Conservation (phyloP, 176 grass and related monocot species). For the Melocanna baccifera region DNA sequence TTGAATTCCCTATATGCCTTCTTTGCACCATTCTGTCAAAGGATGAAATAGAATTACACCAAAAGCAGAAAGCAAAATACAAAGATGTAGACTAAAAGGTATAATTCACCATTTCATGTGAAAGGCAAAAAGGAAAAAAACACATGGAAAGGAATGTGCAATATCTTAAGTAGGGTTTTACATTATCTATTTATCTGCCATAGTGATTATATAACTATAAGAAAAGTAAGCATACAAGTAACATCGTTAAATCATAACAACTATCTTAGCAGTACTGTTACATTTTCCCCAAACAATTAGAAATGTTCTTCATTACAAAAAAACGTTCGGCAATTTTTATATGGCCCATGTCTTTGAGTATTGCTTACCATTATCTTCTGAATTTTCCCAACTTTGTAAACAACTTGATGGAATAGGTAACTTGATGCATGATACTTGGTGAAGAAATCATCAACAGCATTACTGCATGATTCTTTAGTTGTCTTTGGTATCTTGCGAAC, state of each 20-base stretch:
- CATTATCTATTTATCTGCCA: neutral
- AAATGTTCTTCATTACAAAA: neutral
- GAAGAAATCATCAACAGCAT: constrained; percentile 70
- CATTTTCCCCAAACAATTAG: neutral
- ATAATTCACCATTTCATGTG: neutral
- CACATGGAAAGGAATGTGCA: neutral
- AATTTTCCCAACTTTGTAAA: constrained; percentile 81
- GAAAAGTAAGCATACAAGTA: neutral
- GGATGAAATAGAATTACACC: constrained; percentile 8
- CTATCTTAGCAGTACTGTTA: neutral
- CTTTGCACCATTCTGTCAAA: constrained; percentile 65
- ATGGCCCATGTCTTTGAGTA: neutral
- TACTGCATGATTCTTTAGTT: constrained; percentile 51
- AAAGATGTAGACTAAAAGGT: neutral
- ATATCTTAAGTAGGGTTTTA: neutral
- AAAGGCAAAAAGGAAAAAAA: neutral
- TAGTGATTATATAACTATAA: neutral
- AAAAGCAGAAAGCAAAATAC: neutral
- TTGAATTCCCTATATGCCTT: constrained; percentile 64
- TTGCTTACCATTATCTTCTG: constrained; percentile 84
- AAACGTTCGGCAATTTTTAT: neutral
- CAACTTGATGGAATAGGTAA: constrained; percentile 89
- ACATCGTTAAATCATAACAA: neutral
- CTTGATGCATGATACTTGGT: constrained; percentile 84
- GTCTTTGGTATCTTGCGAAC: constrained; percentile 79